Evolutionary conservation across 1,284 basidiomycete species (phyloP).

Genomic region (Ceratobasidium papillatum): DNA sequence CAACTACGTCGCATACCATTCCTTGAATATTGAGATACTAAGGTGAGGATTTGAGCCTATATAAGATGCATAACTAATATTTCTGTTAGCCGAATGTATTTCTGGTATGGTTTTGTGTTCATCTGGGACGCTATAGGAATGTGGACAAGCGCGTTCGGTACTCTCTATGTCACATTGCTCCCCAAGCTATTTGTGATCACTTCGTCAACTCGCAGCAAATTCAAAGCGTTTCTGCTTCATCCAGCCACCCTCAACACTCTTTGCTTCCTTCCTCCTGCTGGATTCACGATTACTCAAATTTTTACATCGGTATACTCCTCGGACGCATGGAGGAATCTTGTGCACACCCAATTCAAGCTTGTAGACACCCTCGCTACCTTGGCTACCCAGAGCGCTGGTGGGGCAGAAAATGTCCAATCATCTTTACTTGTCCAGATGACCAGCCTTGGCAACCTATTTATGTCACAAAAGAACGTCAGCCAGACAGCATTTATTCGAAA

Average conservation of each 20-base stretch:
- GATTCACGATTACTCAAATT: constrained; percentile 24
- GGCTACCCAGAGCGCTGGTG: not conserved
- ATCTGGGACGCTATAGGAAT: constrained; percentile 34
- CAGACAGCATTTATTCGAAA: constrained; percentile 25
- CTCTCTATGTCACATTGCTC: constrained; percentile 32
- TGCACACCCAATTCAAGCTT: constrained; percentile 34
- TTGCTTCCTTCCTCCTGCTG: constrained; percentile 19
- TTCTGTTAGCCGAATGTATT: constrained; percentile 25
- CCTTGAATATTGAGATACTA: not conserved
- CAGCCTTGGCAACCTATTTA: constrained; percentile 23
- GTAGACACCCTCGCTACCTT: not conserved
- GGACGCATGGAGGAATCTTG: constrained; percentile 27
- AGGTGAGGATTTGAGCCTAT: not conserved
- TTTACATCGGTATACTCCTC: constrained; percentile 25
- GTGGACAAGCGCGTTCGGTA: constrained; percentile 40
- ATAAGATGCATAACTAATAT: not conserved
- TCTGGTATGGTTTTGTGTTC: constrained; percentile 39
- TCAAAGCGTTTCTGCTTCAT: constrained; percentile 19
- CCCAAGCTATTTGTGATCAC: constrained; percentile 26
- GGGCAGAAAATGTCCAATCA: not conserved
- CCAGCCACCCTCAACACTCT: constrained; percentile 23
- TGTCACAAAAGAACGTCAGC: constrained; percentile 17
- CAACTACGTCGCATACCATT: constrained; percentile 22
- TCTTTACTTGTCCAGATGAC: not conserved
- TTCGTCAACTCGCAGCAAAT: not conserved